Percentiles rank a stretch among this genome's conserved stretches.
These are phyloP conservation scores for Pilaira anomala DNA, from an alignment of 192 early-diverging fungal genomes.

Conservation along the genomic window DNA sequence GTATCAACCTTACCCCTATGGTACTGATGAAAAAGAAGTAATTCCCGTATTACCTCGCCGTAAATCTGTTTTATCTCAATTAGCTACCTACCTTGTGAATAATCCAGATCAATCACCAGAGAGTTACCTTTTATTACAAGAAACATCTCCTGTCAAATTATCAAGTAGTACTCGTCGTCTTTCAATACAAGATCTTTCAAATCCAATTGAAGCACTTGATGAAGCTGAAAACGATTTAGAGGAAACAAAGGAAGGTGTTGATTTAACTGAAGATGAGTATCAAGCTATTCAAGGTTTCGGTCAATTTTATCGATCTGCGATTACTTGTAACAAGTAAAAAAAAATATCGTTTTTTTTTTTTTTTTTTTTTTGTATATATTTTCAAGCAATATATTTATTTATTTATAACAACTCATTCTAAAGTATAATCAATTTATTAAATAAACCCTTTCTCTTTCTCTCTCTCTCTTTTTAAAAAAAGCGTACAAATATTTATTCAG, in stretches of 20 bases:
- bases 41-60: not conserved
- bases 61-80: constrained; percentile 2
- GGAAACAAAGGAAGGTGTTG: not conserved
- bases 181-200: constrained; percentile 26
- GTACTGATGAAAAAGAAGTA: too few species aligned
- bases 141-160: not conserved
- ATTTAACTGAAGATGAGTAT: constrained; percentile 29
- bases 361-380: too few species aligned
- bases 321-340: constrained; percentile 6
- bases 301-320: constrained; percentile 22
- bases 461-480: too few species aligned
- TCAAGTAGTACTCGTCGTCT: constrained; percentile 7
- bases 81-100: constrained; percentile 20
- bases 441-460: too few species aligned
- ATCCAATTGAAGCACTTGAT: constrained; percentile 20
- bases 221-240: not conserved
- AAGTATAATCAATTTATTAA: too few species aligned
- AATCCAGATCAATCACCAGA: constrained; percentile 21
- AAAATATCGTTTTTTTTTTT: too few species aligned
- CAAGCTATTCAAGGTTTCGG: constrained; percentile 30
- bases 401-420: too few species aligned
- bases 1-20: constrained; percentile 8
- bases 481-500: too few species aligned
- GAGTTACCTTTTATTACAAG: constrained; percentile 12
- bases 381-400: too few species aligned